Evolutionary conservation across 495 filamentous ascomycete species (phyloP).

Genomic region (Podospora appendiculata): DNA sequence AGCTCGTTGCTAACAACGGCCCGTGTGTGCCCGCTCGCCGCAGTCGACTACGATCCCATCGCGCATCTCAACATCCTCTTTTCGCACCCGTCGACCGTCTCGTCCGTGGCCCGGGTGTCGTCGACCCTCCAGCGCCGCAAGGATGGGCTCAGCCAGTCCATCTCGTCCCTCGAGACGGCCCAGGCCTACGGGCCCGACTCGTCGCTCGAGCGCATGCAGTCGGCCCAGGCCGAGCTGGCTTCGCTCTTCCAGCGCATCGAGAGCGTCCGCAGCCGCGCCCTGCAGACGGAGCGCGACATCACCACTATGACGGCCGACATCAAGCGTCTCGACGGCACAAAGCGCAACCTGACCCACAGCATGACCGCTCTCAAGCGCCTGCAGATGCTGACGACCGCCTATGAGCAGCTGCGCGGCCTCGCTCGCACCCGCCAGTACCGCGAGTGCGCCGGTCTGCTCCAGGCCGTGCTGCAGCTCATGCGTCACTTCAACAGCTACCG

Average conservation of each 20-base stretch:
- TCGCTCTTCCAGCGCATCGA: conserved; percentile 94
- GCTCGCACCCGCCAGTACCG: conserved; percentile 85
- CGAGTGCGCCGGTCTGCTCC: conserved; percentile 90
- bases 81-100: conserved; percentile 81
- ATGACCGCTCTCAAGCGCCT: conserved; percentile 97
- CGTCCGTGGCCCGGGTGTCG: conserved; percentile 65
- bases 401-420: conserved; percentile 84
- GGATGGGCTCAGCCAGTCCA: conserved; percentile 76
- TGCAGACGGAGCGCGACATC: conserved; percentile 90
- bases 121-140: conserved; percentile 66
- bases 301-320: conserved; percentile 99
- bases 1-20: conserved; percentile 24
- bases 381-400: conserved; percentile 98
- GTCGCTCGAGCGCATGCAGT: conserved; percentile 81
- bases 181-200: conserved; percentile 84
- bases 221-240: conserved; percentile 80
- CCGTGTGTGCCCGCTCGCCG: neutral
- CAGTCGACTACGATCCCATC: conserved; percentile 91
- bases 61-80: conserved; percentile 92
- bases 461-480: conserved; percentile 97
- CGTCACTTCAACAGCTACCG: conserved; percentile 97
- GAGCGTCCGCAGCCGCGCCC: conserved; percentile 79
- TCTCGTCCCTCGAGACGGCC: conserved; percentile 64
- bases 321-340: conserved; percentile 93
- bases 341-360: conserved; percentile 89